Evolutionary conservation across 345 rosid genomes (phyloP).

Genomic region (Bruguiera gymnorhiza): DNA sequence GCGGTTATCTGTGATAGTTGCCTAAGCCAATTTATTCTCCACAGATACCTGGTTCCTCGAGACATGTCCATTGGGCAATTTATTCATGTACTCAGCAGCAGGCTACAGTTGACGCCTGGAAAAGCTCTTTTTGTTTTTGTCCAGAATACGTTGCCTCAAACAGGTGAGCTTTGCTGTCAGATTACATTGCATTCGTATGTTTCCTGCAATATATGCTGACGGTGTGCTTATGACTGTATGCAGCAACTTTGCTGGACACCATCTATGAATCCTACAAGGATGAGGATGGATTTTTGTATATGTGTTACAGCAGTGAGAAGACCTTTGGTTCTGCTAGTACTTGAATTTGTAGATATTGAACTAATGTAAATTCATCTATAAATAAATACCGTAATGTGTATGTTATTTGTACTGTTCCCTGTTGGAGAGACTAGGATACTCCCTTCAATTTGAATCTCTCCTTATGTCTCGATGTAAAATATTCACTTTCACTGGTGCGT

Average conservation of each 20-base stretch:
- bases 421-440: background rate
- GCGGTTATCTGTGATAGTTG: background rate
- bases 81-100: slow-evolving; percentile 60
- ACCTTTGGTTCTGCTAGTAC: slow-evolving; percentile 46
- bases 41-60: slow-evolving; percentile 78
- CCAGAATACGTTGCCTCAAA: slow-evolving; percentile 75
- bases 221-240: slow-evolving; percentile 6
- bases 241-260: slow-evolving; percentile 68
- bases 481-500: too few relatives aligned
- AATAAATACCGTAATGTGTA: background rate
- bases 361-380: background rate
- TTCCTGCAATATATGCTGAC: background rate
- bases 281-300: slow-evolving; percentile 80
- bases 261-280: slow-evolving; percentile 73
- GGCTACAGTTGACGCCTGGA: slow-evolving; percentile 64
- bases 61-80: slow-evolving; percentile 92
- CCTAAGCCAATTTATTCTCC: background rate
- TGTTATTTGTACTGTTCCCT: background rate
- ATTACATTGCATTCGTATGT: background rate
- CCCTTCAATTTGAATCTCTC: too few relatives aligned
- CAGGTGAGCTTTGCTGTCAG: slow-evolving; percentile 34
- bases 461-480: too few relatives aligned
- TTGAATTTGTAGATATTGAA: background rate
- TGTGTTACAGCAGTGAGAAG: slow-evolving; percentile 87
- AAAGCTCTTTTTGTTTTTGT: slow-evolving; percentile 79